Evolutionary conservation across 352 stramenopile genomes (phyloP).

Genomic region (Phytophthora tentaculata): DNA sequence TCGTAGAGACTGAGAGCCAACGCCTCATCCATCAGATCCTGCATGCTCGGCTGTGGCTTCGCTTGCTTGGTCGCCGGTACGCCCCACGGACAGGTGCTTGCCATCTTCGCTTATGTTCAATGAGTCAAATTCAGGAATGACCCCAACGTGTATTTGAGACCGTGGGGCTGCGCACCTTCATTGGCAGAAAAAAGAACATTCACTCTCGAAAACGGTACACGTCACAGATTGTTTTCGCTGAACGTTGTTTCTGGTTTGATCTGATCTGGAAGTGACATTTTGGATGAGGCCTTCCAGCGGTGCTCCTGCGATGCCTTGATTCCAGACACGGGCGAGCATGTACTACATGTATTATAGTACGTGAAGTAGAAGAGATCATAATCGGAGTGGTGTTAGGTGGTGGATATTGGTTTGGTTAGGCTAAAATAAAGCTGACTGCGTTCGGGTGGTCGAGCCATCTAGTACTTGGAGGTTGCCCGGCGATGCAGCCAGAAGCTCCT

Average conservation of each 20-base stretch:
- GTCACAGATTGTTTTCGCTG: conserved; percentile 3
- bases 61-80: conserved; percentile 5
- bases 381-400: too few species aligned
- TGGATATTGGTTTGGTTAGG: too few species aligned
- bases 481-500: conserved; percentile 13
- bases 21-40: conserved; percentile 80
- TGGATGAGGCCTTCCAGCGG: neutral
- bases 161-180: conserved; percentile 13
- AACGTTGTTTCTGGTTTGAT: conserved; percentile 3
- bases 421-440: too few species aligned
- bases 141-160: neutral
- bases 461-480: neutral
- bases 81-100: conserved; percentile 39
- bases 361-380: too few species aligned
- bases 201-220: conserved; percentile 11
- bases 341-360: too few species aligned
- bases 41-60: conserved; percentile 46
- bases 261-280: conserved; percentile 11
- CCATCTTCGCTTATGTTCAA: conserved; percentile 8
- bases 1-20: conserved; percentile 69
- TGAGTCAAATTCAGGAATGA: conserved; percentile 34
- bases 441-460: neutral
- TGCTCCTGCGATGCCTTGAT: too few species aligned
- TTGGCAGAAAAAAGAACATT: conserved; percentile 4
- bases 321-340: too few species aligned